Evolutionary conservation across 495 filamentous ascomycete genomes (phyloP), one percentile per base, ranked within the genome.

Genomic region (Corynascus novoguineensis): DNA sequence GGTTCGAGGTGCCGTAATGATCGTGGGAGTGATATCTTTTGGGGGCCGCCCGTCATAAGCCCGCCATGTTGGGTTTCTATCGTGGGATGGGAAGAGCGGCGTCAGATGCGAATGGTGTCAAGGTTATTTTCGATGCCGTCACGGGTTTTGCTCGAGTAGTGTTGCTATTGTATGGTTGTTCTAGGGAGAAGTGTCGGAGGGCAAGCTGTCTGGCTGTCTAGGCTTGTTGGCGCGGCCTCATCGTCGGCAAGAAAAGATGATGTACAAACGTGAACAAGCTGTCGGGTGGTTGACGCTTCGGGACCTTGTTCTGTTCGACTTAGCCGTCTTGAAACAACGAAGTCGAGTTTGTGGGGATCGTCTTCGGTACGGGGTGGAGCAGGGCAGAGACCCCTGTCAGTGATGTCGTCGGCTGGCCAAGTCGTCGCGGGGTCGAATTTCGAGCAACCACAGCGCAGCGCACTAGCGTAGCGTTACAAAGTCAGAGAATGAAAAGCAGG

Each of bases 321-420:
- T n/a, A 38, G 45, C 15, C 27, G 7, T 44, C n/a, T 53, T 53
- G 51, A 53, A 45, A 53, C 51, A 19, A 28, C 10, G 19, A 40
- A 34, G 38, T 45, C 50, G 50, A 27, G 19, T 45, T 28, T 53
- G 51, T 53, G 51, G 51, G 51, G 51, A 15, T 34, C 17, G 34
- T 40, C 12, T 34, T 37, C 4, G 38, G 24, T 9, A 25, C 4
- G 10, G 19, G 40, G 52, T 55, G 52, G 52, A 55, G 41, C 29
- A 55, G 40, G 12, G 19, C 2, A 34, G 28, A 29, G 12, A 45
- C 14, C 52, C 52, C 29, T 25, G 51, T 54, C 51, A 1, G 51
- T 46, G 52, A 55, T 53, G 51, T 34, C 51, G 38, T 44, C 27
- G 51, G 3, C 34, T 38, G 6, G 15, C 1, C 12, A 17, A 22